These are phyloP conservation scores for Fennellomyces sp. DNA, from an alignment of 371 early-diverging fungal species.

Conservation along the genomic window DNA sequence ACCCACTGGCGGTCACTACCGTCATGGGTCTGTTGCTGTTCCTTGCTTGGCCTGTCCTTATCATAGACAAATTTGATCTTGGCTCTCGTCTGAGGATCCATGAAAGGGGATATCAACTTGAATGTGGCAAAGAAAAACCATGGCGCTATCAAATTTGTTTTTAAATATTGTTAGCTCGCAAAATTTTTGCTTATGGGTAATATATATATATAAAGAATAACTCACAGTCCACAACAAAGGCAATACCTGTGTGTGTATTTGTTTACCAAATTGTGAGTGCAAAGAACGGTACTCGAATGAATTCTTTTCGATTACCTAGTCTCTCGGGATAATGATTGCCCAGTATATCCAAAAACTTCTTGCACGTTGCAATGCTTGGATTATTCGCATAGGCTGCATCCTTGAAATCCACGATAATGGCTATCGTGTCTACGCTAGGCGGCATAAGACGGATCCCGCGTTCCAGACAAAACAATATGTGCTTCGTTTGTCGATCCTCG, in stretches of 20 bases:
- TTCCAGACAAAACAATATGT: slow-evolving; percentile 82
- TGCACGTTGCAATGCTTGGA: slow-evolving; percentile 73
- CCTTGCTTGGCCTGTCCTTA: slow-evolving; percentile 13
- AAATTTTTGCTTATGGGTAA: too few species aligned
- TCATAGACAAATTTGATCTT: slow-evolving; percentile 84
- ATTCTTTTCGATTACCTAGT: slow-evolving; percentile 58
- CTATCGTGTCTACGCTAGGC: slow-evolving; percentile 64
- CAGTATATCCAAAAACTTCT: slow-evolving; percentile 77
- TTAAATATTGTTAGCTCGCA: not conserved
- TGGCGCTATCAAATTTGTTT: slow-evolving; percentile 57
- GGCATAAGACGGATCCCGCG: slow-evolving; percentile 82
- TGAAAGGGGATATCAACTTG: slow-evolving; percentile 81
- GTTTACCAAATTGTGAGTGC: too few species aligned
- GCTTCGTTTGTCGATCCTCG: slow-evolving; percentile 72
- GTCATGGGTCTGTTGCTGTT: not conserved
- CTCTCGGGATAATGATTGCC: slow-evolving; percentile 90
- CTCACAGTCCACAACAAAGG: slow-evolving; percentile 53
- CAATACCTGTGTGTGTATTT: slow-evolving; percentile 21
- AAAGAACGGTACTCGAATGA: too few species aligned
- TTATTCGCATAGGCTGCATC: slow-evolving; percentile 68
- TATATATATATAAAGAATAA: not conserved
- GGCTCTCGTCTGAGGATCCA: slow-evolving; percentile 86
- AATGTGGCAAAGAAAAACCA: slow-evolving; percentile 86
- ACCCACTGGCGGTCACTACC: slow-evolving; percentile 36
- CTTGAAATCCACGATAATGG: slow-evolving; percentile 83